Conservation (phyloP, 2,329 filamentous ascomycete genomes). For the Colletotrichum paranaense region DNA sequence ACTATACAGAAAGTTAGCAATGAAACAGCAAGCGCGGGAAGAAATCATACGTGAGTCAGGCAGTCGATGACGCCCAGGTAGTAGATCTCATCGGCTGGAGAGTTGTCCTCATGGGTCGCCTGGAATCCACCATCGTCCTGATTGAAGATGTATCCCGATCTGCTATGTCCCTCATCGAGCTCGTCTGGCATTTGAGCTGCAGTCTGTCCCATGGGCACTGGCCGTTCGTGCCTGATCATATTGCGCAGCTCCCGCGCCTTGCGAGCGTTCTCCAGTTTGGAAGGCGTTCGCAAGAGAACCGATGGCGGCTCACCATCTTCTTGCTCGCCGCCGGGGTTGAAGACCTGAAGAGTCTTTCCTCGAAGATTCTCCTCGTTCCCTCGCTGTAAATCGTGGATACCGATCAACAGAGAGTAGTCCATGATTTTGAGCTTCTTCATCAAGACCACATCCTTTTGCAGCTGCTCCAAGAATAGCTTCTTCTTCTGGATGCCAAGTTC, state of each 20-base stretch:
- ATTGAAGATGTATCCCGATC: slow-evolving; percentile 84
- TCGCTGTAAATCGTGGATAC: slow-evolving; percentile 89
- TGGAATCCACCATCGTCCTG: slow-evolving; percentile 92
- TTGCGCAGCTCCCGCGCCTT: slow-evolving; percentile 92
- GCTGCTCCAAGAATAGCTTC: slow-evolving; percentile 86
- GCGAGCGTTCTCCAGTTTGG: slow-evolving; percentile 89
- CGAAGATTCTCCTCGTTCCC: slow-evolving; percentile 96
- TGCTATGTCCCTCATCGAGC: slow-evolving; percentile 78
- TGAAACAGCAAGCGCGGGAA: not conserved
- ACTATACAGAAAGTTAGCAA: slow-evolving; percentile 68
- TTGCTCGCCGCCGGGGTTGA: slow-evolving; percentile 85
- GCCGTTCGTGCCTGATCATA: slow-evolving; percentile 92
- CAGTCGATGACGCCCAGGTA: slow-evolving; percentile 99
- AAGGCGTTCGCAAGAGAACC: slow-evolving; percentile 87
- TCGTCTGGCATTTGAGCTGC: slow-evolving; percentile 91
- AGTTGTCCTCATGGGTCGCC: slow-evolving; percentile 91
- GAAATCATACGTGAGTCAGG: slow-evolving; percentile 85
- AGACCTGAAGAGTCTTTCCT: slow-evolving; percentile 90
- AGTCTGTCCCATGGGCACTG: slow-evolving; percentile 89
- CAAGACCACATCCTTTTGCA: slow-evolving; percentile 86
- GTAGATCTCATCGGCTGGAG: slow-evolving; percentile 90
- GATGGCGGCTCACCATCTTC: slow-evolving; percentile 71
- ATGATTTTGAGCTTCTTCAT: slow-evolving; percentile 94
- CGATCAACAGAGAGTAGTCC: slow-evolving; percentile 97
- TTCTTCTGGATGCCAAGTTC: slow-evolving; percentile 93